Base-by-base conservation (phyloP, 176 grass and related monocot genomes). In the Leersia perrieri region DNA sequence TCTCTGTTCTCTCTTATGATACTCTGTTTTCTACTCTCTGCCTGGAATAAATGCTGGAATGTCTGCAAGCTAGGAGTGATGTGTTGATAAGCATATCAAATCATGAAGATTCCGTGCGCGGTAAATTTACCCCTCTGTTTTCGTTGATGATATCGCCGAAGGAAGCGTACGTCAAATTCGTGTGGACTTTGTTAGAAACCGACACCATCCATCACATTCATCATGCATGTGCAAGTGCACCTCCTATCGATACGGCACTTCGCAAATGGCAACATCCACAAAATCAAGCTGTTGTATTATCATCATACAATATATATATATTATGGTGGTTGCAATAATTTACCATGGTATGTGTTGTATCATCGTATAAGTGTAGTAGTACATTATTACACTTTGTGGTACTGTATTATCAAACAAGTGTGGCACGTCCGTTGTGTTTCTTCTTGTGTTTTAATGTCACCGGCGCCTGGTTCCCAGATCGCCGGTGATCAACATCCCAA, bases 381-480 rank as follows among this genome's bases (percentile, higher is more conserved):
- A 58, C 53, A 58, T 58, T 58, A 58, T 58, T 58, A 58, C 22
- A 58, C n/a, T 58, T 58, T 25, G 53, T 58, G 53, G 53, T 58
- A 58, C n/a, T 25, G 10, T 25, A 53, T 58, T 11, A 58, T 58
- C 53, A 25, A 58, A 58, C 53, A 58, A 25, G n/a, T 23, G 22
- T 58, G n/a, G n/a, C 53, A 58, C 22, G n/a, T 38, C 35, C 7
- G 35, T 58, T 58, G 3, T 9, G 53, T 58, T 23, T 58, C 9
- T 25, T 11, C 53, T 10, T 58, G n/a, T 25, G n/a, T 25, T 49
- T 44, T 25, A 3, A 58, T 58, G 22, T 58, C 22, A 25, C n/a
- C 53, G 53, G 0, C 53, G n/a, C 53, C n/a, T 65, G 71, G 66
- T 88, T 89, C 69, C 72, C 65, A 85, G 74, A 73, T 75, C 65